These are phyloP conservation scores for Malus sylvestris DNA, from an alignment of 306 rosid genomes.

Conservation along the genomic window DNA sequence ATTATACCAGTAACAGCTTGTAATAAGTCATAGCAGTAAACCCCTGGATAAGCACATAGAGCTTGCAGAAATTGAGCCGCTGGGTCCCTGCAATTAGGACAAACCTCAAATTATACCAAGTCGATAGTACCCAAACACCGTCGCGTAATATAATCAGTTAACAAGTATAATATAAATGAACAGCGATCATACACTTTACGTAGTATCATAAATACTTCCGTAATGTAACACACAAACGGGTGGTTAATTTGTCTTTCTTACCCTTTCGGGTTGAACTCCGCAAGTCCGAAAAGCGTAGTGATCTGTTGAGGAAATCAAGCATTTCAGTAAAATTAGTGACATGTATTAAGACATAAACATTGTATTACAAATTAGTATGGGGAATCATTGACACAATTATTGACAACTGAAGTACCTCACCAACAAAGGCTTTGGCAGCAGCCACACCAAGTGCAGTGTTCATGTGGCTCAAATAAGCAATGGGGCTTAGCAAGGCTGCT, in stretches of 20 bases:
- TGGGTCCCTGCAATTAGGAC: constrained; percentile 28
- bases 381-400: not conserved
- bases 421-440: constrained; percentile 55
- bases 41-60: constrained; percentile 42
- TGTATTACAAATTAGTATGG: not conserved
- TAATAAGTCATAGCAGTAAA: constrained; percentile 60
- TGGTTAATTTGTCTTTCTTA: constrained; percentile 11
- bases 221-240: too few species aligned
- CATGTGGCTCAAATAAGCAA: constrained; percentile 78
- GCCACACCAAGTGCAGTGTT: constrained; percentile 45
- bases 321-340: not conserved
- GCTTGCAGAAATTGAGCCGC: constrained; percentile 32
- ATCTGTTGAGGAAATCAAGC: constrained; percentile 33
- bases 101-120: not conserved
- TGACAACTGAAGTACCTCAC: constrained; percentile 41
- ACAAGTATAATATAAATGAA: too few species aligned
- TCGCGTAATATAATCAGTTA: too few species aligned
- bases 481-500: constrained; percentile 69
- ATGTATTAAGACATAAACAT: too few species aligned
- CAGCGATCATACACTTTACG: too few species aligned
- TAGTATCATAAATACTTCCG: too few species aligned
- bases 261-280: constrained; percentile 74
- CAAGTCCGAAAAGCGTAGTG: constrained; percentile 40
- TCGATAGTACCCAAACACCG: not conserved
- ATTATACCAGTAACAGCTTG: constrained; percentile 48